Base-by-base conservation (phyloP, 2,329 filamentous ascomycete genomes). In the Akanthomyces muscarius region DNA sequence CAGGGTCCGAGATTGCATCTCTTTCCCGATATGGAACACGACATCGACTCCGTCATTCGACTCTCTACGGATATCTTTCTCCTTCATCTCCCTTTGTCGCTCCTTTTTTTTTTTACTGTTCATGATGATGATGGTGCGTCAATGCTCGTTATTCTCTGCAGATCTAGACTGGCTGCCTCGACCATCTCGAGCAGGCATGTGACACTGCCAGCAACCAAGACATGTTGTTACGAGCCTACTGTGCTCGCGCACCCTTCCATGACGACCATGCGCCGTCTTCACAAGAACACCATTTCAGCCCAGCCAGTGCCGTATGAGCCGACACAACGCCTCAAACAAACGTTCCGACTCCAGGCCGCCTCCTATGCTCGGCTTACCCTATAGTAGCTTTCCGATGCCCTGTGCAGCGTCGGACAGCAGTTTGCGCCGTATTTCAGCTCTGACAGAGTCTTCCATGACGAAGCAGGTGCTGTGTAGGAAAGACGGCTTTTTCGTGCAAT, bases 201-300 rank as follows among this genome's bases (percentile, higher is more conserved):
- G 54, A 30, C 41, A 56, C 41, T 56, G 7, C 11, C 51, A 53
- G 51, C 54, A 56, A 45, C 23, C 54, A 56, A 56, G 54, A 33
- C 50, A 56, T 38, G 25, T 56, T 3, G 18, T 45, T 14, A 7
- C 41, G 25, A 45, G 10, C 25, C 44, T 45, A 18, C 21, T 54
- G 21, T 41, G 4, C 16, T 25, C 51, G n/a, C 41, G 38, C 54
- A 33, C 11, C 36, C 41, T 18, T 47, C n/a, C 42, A 25, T n/a
- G 21, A 28, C 21, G 8, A 18, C 16, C 53, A 56, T 25, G 21
- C 52, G 38, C 14, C 41, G 36, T 42, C 14, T 28, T 50, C 23
- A 50, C 44, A 50, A 41, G 36, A 41, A 28, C 21, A 50, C 10
- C 16, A 7, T 55, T 28, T 55, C 52, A 55, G 52, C 52, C 38